Conservation (phyloP, 2,329 filamentous ascomycete species). For the Paramyrothecium sp. region DNA sequence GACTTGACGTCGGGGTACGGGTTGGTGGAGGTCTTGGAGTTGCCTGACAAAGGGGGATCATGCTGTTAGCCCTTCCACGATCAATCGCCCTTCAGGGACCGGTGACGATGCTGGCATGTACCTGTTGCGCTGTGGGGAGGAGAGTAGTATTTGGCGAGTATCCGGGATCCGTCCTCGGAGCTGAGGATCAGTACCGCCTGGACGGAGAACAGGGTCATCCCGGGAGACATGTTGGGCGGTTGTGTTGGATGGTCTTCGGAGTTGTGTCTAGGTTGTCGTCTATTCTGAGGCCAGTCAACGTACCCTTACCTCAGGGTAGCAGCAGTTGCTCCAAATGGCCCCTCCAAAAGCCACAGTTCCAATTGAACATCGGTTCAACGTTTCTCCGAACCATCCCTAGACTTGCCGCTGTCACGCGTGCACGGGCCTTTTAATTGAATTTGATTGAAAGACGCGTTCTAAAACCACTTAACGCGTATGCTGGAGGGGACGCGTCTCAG, state of each 20-base stretch:
- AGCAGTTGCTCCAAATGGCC: slow-evolving; percentile 18
- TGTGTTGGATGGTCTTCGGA: background rate
- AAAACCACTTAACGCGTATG: slow-evolving; percentile 41
- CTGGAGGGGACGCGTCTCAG: slow-evolving; percentile 19
- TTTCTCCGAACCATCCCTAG: slow-evolving; percentile 22
- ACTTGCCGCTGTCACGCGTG: slow-evolving; percentile 18
- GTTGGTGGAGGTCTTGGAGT: slow-evolving; percentile 56
- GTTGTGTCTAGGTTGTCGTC: slow-evolving; percentile 7
- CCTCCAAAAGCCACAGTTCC: slow-evolving; percentile 27
- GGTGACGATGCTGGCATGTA: slow-evolving; percentile 19
- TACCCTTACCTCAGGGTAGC: slow-evolving; percentile 13
- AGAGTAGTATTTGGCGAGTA: slow-evolving; percentile 92
- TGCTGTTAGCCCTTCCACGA: slow-evolving; percentile 20
- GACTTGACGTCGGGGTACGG: slow-evolving; percentile 88
- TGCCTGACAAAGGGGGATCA: slow-evolving; percentile 27
- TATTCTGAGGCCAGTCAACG: slow-evolving; percentile 12
- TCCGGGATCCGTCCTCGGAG: slow-evolving; percentile 83
- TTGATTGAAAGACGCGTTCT: slow-evolving; percentile 2
- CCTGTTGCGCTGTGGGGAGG: slow-evolving; percentile 52
- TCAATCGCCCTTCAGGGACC: slow-evolving; percentile 5
- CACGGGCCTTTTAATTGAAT: slow-evolving; percentile 20
- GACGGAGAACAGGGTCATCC: slow-evolving; percentile 73
- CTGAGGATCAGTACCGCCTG: slow-evolving; percentile 77
- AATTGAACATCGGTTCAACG: slow-evolving; percentile 21
- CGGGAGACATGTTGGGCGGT: slow-evolving; percentile 60